Percentiles rank a stretch among this genome's conserved stretches.
phyloP scores from a whole-genome alignment of 2,329 filamentous ascomycete species.

The Truncatella angustata region DNA sequence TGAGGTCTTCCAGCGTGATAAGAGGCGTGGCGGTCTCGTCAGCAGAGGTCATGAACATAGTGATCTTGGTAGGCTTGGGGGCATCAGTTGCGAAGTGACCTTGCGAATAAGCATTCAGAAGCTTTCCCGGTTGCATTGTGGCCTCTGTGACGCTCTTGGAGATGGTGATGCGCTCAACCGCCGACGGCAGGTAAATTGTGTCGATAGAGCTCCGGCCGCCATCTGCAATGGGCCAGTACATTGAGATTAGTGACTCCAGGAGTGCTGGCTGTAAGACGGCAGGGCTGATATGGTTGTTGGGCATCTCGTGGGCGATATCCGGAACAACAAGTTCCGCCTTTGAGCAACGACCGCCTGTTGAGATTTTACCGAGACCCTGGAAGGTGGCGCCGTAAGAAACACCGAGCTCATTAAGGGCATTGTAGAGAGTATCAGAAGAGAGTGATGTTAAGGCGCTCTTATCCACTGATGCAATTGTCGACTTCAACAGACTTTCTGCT shows the following conservation, averaged over 20 bases:
- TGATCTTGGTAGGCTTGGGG: conserved; percentile 35
- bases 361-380: conserved; percentile 47
- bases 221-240: conserved; percentile 39
- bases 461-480: conserved; percentile 28
- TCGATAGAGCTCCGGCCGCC: conserved; percentile 27
- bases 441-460: conserved; percentile 27
- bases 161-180: conserved; percentile 36
- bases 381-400: conserved; percentile 51
- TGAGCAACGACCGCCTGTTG: conserved; percentile 33
- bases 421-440: conserved; percentile 40
- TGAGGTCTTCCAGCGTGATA: conserved; percentile 35
- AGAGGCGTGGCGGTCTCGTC: conserved; percentile 29
- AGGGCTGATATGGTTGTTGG: conserved; percentile 31
- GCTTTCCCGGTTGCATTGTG: conserved; percentile 25
- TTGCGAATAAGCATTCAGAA: conserved; percentile 34
- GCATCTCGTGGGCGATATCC: conserved; percentile 39
- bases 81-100: conserved; percentile 24
- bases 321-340: conserved; percentile 32
- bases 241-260: conserved; percentile 38
- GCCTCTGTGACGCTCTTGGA: conserved; percentile 26
- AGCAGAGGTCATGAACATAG: conserved; percentile 31
- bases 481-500: conserved; percentile 26
- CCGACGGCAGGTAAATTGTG: conserved; percentile 42
- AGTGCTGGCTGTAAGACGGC: conserved; percentile 36
- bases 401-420: conserved; percentile 42